Base-by-base conservation (phyloP, 495 filamentous ascomycete genomes). In the Xylaria castorea region DNA sequence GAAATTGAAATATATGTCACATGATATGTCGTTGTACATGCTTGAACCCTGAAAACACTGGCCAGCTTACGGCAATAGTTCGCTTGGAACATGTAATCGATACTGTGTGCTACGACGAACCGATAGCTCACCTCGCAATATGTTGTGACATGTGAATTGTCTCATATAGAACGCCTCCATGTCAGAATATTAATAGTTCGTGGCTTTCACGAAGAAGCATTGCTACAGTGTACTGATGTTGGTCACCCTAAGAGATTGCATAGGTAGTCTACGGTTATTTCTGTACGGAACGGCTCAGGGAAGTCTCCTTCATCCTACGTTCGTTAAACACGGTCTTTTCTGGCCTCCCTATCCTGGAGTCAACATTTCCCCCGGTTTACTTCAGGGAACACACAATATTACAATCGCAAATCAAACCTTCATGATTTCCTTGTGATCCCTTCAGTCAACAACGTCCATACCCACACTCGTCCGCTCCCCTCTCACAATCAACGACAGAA, bases 71-170 rank as follows among this genome's bases (percentile, higher is more conserved):
- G 48, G 22, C 1, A 55, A 55, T 3, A 30, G 51, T 11, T 30
- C 14, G 7, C 20, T 20, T 22, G 9, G 36, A 27, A 27, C 7
- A 42, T 25, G 38, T 11, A 63, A 40, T 63, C n/a, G 12, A 44
- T 63, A 27, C 60, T 63, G 22, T 63, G 38, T 42, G 20, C 12
- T 32, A 63, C 32, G 5, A 2, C 36, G 9, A 42, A 42, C 60
- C 4, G 38, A 63, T n/a, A 40, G n/a, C 34, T 63, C 60, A 42
- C 44, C n/a, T 50, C 27, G 38, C 38, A n/a, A 34, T 66, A 50
- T 42, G 60, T 42, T 63, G 60, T 63, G 60, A 25, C 12, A 63
- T 42, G 60, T 63, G 38, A 40, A 20, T 36, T 63, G 57, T 63
- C 60, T 44, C 36, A 63, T 27, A 16, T 40, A 42, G 20, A 42